Conservation (phyloP, 2,329 filamentous ascomycete genomes). For the Leptoxyphium fumago region DNA sequence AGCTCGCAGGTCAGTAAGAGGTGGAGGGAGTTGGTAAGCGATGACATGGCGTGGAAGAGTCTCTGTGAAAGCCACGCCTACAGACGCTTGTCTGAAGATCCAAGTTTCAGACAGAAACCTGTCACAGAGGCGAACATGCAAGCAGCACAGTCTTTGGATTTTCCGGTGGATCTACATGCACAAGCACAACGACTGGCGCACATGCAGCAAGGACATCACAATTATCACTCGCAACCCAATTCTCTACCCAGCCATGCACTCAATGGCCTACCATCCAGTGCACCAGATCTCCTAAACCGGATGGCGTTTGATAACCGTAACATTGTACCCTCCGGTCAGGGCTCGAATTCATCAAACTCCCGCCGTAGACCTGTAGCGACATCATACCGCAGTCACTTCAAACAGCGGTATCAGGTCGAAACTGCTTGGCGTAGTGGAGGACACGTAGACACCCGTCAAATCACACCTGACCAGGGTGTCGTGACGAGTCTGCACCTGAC, state of each 20-base stretch:
- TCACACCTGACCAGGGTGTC: constrained; percentile 90
- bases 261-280: constrained; percentile 29
- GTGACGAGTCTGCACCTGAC: constrained; percentile 93
- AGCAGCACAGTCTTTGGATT: constrained; percentile 12
- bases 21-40: constrained; percentile 85
- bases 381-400: constrained; percentile 94
- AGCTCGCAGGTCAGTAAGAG: constrained; percentile 91
- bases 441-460: constrained; percentile 67
- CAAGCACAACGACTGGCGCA: constrained; percentile 5
- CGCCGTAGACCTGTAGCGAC: constrained; percentile 43
- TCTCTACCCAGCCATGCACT: constrained; percentile 10
- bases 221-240: background rate
- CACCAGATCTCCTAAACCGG: constrained; percentile 29
- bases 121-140: background rate
- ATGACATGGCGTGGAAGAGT: constrained; percentile 97
- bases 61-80: constrained; percentile 94
- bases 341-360: constrained; percentile 5
- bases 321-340: constrained; percentile 11
- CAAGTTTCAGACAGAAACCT: constrained; percentile 1
- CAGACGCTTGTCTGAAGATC: constrained; percentile 38
- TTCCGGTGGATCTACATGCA: background rate
- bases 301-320: constrained; percentile 9
- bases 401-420: constrained; percentile 92
- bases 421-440: constrained; percentile 92
- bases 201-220: background rate